Evolutionary conservation across 2,329 filamentous ascomycete species (phyloP), one percentile per base, ranked within the genome.

Genomic region (Ophiostoma ulmi): DNA sequence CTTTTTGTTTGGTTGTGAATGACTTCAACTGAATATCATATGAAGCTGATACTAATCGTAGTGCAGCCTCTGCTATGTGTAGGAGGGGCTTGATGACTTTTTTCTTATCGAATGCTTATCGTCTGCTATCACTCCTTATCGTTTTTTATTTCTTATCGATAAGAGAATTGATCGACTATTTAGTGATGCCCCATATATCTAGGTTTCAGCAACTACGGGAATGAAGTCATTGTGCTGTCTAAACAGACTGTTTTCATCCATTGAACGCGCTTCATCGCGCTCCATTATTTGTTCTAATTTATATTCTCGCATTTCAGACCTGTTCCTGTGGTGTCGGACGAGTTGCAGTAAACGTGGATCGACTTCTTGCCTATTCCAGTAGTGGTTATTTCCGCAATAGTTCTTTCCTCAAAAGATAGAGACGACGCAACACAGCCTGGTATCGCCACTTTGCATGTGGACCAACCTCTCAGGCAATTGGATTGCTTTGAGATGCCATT

Each of bases 31-130:
- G 31, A 3, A 31, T 31, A 4, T 0, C 14, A 38, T 65, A 65
- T 20, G 20, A 14, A 31, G 22, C 2, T 8, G n/a, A 14, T 58
- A 14, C 22, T 13, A 20, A 1, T 35, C 3, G 22, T 7, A 17
- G 58, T 63, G 58, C 58, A 63, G 58, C 58, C 58, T 63, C 58
- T 63, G 58, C 58, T 35, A 35, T 36, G 58, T 48, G 22, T 38
- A 26, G 58, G 58, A 44, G 20, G 26, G 61, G 41, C 52, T 38
- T 68, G 66, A 31, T 58, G 52, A 67, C 70, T 72, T 73, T 73
- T 73, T 55, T 67, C 35, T 72, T 73, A 73, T 73, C 72, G 61
- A 17, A 1, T n/a, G 35, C 65, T 38, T 65, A 71, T 69, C 70
- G 70, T 36, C 2, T 58, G 8, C 31, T 58, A 58, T 58, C 52